Percentiles rank a stretch among this genome's conserved stretches.
These are phyloP conservation scores for Cystoisospora suis DNA, from an alignment of 169 alveolate genomes.

Conservation along the genomic window DNA sequence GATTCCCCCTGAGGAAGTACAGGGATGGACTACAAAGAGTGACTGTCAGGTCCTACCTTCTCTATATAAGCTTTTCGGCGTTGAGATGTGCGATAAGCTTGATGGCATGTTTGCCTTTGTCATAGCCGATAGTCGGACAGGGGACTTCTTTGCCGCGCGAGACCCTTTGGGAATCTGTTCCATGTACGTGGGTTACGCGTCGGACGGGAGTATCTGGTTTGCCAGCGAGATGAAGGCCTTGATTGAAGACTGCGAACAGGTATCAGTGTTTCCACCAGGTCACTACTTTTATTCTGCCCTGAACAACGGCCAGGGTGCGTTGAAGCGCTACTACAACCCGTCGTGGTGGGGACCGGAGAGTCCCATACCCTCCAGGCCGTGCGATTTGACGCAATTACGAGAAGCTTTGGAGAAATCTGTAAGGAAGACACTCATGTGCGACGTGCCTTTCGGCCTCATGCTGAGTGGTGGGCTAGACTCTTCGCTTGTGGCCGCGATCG, in stretches of 20 bases:
- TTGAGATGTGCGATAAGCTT: slow-evolving; percentile 4
- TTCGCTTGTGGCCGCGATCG: slow-evolving; percentile 82
- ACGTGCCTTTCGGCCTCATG: slow-evolving; percentile 88
- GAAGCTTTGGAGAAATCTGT: slow-evolving; percentile 35
- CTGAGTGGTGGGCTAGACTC: slow-evolving; percentile 90
- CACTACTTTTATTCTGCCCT: slow-evolving; percentile 36
- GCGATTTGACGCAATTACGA: slow-evolving; percentile 33
- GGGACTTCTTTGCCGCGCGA: slow-evolving; percentile 59
- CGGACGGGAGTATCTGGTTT: slow-evolving; percentile 59
- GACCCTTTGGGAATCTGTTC: slow-evolving; percentile 64
- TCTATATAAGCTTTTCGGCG: neutral
- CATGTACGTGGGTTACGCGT: slow-evolving; percentile 58
- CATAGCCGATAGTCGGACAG: slow-evolving; percentile 17
- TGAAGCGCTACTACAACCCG: slow-evolving; percentile 52
- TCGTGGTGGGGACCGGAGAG: slow-evolving; percentile 48
- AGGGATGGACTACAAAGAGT: neutral
- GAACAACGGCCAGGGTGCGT: slow-evolving; percentile 37
- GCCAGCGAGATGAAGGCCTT: slow-evolving; percentile 56
- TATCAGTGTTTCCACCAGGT: slow-evolving; percentile 74
- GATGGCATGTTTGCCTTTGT: slow-evolving; percentile 53
- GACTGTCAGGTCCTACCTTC: slow-evolving; percentile 47
- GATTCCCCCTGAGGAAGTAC: slow-evolving; percentile 28
- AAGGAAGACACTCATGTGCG: slow-evolving; percentile 72
- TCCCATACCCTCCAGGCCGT: neutral
- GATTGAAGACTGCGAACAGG: slow-evolving; percentile 34